Conservation (phyloP, 2,329 filamentous ascomycete genomes). For the Arthroderma sp. region DNA sequence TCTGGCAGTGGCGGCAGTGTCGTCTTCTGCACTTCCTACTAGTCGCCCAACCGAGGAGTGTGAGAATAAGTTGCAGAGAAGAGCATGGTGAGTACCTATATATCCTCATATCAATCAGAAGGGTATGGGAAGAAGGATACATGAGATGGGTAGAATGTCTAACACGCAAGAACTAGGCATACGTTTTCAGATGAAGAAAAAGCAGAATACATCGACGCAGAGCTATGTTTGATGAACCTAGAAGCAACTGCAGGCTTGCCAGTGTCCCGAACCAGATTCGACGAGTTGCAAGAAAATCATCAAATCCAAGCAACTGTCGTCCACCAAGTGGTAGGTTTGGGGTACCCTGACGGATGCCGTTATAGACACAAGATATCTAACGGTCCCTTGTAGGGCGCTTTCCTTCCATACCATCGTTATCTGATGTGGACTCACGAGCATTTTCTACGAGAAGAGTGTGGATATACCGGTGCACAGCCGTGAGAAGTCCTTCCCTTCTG, state of each 20-base stretch:
- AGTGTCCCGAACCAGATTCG: constrained; percentile 1
- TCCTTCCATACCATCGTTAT: constrained; percentile 5
- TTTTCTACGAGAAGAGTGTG: constrained; percentile 4
- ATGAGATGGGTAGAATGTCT: not conserved
- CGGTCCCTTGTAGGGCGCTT: constrained; percentile 1
- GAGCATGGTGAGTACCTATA: not conserved
- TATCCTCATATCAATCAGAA: not conserved
- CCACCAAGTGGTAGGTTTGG: constrained; percentile 1
- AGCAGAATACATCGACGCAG: constrained; percentile 3
- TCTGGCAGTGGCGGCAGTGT: not conserved
- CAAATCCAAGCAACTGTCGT: not conserved
- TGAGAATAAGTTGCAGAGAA: not conserved
- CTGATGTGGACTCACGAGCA: constrained; percentile 2
- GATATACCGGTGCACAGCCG: constrained; percentile 3
- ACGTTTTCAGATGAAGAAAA: constrained; percentile 1
- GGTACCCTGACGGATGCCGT: not conserved
- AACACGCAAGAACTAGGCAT: constrained; percentile 1
- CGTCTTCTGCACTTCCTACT: not conserved
- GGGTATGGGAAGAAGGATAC: not conserved
- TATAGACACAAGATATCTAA: not conserved
- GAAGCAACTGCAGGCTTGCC: not conserved
- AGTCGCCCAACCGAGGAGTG: not conserved
- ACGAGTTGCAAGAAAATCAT: constrained; percentile 4
- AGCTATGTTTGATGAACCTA: constrained; percentile 3
- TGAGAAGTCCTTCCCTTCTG: not conserved